A percentile compares a stretch with the other conserved stretches of the same genome.
Evolutionary conservation across 371 early-diverging fungal genomes (phyloP).

Genomic region (Lichtheimia ramosa): DNA sequence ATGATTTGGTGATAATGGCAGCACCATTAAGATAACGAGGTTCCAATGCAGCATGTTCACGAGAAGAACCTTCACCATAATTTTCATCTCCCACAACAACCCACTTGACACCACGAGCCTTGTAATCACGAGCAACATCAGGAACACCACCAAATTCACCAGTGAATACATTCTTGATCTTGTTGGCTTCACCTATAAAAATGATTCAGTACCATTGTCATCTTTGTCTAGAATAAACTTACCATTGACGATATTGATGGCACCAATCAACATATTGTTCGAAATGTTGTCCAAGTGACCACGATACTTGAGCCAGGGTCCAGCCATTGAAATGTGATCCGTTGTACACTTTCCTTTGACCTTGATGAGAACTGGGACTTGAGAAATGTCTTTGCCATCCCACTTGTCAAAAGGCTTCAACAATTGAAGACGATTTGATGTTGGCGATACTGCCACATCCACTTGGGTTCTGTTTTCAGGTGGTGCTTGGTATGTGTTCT

Average conservation of each 20-base stretch:
- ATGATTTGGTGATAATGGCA: constrained; percentile 89
- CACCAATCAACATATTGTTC: constrained; percentile 93
- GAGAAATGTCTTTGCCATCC: constrained; percentile 81
- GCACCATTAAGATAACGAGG: constrained; percentile 84
- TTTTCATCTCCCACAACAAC: constrained; percentile 94
- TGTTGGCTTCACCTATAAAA: constrained; percentile 57
- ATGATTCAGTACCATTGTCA: constrained; percentile 4
- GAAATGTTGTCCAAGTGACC: constrained; percentile 75
- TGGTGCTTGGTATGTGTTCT: constrained; percentile 69
- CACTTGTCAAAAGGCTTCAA: constrained; percentile 85
- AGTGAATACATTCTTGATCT: constrained; percentile 66
- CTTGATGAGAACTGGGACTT: constrained; percentile 88
- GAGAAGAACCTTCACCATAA: constrained; percentile 96
- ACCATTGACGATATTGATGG: constrained; percentile 79
- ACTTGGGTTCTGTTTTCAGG: constrained; percentile 59
- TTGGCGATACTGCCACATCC: constrained; percentile 68
- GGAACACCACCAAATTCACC: constrained; percentile 84
- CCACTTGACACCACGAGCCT: constrained; percentile 77
- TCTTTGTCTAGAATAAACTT: no score
- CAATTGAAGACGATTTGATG: constrained; percentile 87
- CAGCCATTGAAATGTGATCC: constrained; percentile 75
- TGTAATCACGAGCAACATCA: constrained; percentile 85
- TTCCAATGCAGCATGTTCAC: constrained; percentile 95
- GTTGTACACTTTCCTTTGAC: constrained; percentile 96
- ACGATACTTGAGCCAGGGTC: constrained; percentile 97